Conservation (phyloP, 352 stramenopile species). For the Globisporangium canariense region DNA sequence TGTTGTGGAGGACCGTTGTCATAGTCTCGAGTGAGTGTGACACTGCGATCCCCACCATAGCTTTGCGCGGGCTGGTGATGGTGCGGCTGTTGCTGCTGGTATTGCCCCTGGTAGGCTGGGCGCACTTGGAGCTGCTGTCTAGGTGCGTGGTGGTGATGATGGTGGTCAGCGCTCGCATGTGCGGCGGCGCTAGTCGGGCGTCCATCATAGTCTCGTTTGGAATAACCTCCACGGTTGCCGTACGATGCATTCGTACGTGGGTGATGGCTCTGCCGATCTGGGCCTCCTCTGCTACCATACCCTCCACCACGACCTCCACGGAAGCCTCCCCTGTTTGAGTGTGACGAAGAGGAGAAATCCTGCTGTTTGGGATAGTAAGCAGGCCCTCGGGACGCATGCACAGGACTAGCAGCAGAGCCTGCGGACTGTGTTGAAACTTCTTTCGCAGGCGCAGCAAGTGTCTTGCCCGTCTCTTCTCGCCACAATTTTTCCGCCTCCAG, state of each 20-base stretch:
- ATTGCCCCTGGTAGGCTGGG: slow-evolving; percentile 6
- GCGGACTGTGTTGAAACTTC: background rate
- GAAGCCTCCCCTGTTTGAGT: slow-evolving; percentile 13
- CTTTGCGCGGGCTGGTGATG: slow-evolving; percentile 5
- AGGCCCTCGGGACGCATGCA: background rate
- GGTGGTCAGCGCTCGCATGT: slow-evolving; percentile 5
- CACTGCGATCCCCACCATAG: slow-evolving; percentile 12
- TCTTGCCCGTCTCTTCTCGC: slow-evolving; percentile 43
- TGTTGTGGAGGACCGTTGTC: slow-evolving; percentile 13
- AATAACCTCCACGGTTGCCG: background rate
- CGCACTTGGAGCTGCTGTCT: slow-evolving; percentile 16
- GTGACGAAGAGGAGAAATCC: slow-evolving; percentile 6
- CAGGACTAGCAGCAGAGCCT: slow-evolving; percentile 1
- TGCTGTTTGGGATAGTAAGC: slow-evolving; percentile 5
- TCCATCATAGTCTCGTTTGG: slow-evolving; percentile 10
- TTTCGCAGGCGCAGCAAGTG: slow-evolving; percentile 2
- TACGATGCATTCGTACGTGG: slow-evolving; percentile 7
- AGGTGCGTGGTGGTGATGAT: slow-evolving; percentile 2
- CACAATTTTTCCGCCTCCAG: slow-evolving; percentile 68
- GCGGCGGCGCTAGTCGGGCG: background rate
- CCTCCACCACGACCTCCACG: slow-evolving; percentile 10
- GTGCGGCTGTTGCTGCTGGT: slow-evolving; percentile 12
- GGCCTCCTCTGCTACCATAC: slow-evolving; percentile 7
- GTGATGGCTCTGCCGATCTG: slow-evolving; percentile 12
- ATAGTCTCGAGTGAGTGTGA: slow-evolving; percentile 13